Conservation (phyloP, 495 filamentous ascomycete genomes). For the Hypoxylon fuscum region DNA sequence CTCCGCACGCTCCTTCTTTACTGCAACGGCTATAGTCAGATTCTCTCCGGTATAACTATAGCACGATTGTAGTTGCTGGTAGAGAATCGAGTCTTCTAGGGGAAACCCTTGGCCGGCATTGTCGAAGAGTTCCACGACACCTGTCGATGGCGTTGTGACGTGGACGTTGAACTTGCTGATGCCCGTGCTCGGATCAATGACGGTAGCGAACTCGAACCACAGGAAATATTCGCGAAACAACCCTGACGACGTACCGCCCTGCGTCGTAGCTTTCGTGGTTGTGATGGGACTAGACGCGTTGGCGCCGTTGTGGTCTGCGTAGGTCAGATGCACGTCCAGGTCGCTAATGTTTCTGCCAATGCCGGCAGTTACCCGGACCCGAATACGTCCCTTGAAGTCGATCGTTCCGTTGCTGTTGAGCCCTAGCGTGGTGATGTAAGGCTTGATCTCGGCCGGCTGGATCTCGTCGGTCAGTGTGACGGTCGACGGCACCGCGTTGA, state of each 20-base stretch:
- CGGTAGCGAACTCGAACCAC: neutral
- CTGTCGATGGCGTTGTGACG: neutral
- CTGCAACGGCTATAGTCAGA: neutral
- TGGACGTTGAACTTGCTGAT: neutral
- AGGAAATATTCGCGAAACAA: neutral
- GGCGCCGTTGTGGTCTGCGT: neutral
- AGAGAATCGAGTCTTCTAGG: neutral
- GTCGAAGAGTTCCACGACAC: neutral
- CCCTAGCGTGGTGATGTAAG: neutral
- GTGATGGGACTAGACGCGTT: neutral
- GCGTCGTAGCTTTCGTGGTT: neutral
- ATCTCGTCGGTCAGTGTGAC: constrained; percentile 48
- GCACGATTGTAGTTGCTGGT: neutral
- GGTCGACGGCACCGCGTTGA: constrained; percentile 49
- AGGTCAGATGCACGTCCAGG: neutral
- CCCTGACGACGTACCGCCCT: neutral
- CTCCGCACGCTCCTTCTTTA: neutral
- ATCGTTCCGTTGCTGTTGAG: neutral
- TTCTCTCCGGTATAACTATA: neutral
- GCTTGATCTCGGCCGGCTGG: constrained; percentile 15
- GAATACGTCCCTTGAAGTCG: neutral
- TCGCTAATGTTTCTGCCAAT: neutral
- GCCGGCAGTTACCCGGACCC: neutral
- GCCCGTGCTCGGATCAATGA: neutral
- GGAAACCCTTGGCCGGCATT: neutral